These are phyloP conservation scores for Yamadazyma sp. DNA, from an alignment of 805 yeast species.

Conservation along the genomic window DNA sequence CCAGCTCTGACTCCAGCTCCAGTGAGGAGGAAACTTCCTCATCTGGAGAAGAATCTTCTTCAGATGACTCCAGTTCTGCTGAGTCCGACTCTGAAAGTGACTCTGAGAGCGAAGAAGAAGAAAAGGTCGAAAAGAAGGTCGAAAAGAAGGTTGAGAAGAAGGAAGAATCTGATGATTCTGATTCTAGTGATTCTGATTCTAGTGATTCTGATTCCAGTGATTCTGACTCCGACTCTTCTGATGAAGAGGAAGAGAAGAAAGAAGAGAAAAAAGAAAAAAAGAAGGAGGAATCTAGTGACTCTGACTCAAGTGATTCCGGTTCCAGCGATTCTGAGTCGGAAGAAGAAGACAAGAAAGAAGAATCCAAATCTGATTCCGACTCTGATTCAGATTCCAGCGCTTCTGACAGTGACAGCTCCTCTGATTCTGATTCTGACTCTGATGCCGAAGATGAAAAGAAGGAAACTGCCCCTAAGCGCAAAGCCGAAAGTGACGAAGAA, in stretches of 20 bases:
- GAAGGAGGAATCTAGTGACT: slow-evolving; percentile 8
- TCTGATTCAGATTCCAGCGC: slow-evolving; percentile 3
- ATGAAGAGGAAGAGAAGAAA: slow-evolving; percentile 8
- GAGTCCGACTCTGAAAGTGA: slow-evolving; percentile 30
- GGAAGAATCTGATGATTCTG: slow-evolving; percentile 28
- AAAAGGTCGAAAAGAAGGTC: slow-evolving; percentile 10
- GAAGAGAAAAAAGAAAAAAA: slow-evolving; percentile 15
- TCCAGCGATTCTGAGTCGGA: no score
- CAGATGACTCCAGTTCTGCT: slow-evolving; percentile 10
- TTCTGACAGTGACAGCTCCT: slow-evolving; percentile 11
- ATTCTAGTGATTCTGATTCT: slow-evolving; percentile 32
- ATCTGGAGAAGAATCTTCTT: slow-evolving; percentile 17
- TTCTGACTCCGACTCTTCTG: slow-evolving; percentile 15
- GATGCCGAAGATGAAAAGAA: slow-evolving; percentile 17
- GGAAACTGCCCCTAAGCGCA: slow-evolving; percentile 33
- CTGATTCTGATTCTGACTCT: slow-evolving; percentile 26
- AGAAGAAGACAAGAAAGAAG: no score
- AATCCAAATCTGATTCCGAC: slow-evolving; percentile 5
- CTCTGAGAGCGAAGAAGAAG: slow-evolving; percentile 12
- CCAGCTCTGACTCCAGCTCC: slow-evolving; percentile 4
- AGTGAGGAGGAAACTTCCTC: neutral
- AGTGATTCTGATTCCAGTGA: slow-evolving; percentile 18
- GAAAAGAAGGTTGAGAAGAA: slow-evolving; percentile 15
- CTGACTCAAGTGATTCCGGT: slow-evolving; percentile 1
- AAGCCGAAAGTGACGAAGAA: slow-evolving; percentile 39